Evolutionary conservation across 139 green algal genomes (phyloP), one percentile per base, ranked within the genome.

Genomic region (Micromonas commoda): DNA sequence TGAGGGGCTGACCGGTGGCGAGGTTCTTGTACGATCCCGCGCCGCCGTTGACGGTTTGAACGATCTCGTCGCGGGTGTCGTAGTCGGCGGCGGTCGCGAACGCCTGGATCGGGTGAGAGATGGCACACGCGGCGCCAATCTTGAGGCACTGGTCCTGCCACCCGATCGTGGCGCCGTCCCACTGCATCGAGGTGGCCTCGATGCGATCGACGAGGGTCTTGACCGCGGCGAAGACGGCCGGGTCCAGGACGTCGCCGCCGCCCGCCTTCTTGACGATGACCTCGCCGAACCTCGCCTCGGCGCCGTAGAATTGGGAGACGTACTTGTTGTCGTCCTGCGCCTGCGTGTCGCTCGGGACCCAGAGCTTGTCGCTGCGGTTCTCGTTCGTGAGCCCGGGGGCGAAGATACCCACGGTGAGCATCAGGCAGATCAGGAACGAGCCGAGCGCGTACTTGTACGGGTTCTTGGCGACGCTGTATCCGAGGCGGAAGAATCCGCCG

Each of bases 321-420:
- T 57, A 78, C 20, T 21, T 51, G 2, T 68, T 68, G 61, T 78
- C 72, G 72, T 69, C 72, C 53, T 78, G 72, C 52, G 72, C 72
- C 1, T 37, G 72, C 72, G 72, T 78, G 51, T 78, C 52, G 3
- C 24, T 21, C 1, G 72, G 72, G 3, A 78, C 51, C 72, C 72
- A 78, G 24, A 78, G 53, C 32, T 69, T 78, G 6, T 78, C 72
- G 31, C 21, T 24, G 3, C 72, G 23, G 33, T 39, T 69, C 34
- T 78, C 72, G 32, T 71, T 69, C 2, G 26, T 69, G 24, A 78
- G 13, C 24, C 35, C 5, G 2, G 3, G 35, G 29, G 21, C 16
- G 37, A 35, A 35, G 3, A 71, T 26, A 4, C 64, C 64, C 26
- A 13, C 37, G 3, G 35, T 3, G 19, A 9, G 6, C 19, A 75